Conservation (phyloP, 257 asterid species). For the Penstemon eatonii region DNA sequence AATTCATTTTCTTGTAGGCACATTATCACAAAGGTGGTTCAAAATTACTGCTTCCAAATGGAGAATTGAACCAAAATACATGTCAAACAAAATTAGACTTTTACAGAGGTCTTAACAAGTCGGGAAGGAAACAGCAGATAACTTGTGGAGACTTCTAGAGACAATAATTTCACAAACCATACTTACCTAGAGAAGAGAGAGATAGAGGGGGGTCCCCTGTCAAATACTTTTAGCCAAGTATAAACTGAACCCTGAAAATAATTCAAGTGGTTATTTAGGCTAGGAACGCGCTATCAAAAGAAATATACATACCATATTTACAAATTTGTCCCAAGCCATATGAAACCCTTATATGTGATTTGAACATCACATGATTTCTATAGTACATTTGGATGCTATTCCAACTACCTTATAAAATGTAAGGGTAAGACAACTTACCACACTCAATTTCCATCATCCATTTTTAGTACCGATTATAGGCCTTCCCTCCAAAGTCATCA, state of each 20-base stretch:
- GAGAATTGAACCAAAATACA: background rate
- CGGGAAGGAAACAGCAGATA: constrained; percentile 21
- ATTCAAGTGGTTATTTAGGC: constrained; percentile 46
- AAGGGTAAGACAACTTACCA: constrained; percentile 70
- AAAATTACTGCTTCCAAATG: too few relatives aligned
- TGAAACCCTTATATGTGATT: constrained; percentile 22
- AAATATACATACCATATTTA: constrained; percentile 28
- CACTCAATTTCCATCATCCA: constrained; percentile 37
- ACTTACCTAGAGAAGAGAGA: constrained; percentile 44
- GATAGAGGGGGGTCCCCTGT: constrained; percentile 31
- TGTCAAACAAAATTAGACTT: constrained; percentile 10
- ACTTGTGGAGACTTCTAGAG: constrained; percentile 19
- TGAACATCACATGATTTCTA: constrained; percentile 13
- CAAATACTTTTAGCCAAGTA: constrained; percentile 43
- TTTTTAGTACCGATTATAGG: constrained; percentile 63
- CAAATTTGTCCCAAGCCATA: constrained; percentile 25
- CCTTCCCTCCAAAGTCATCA: constrained; percentile 55
- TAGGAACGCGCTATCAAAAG: constrained; percentile 17
- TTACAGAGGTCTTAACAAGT: constrained; percentile 11
- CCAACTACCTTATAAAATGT: constrained; percentile 19
- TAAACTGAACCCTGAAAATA: constrained; percentile 61
- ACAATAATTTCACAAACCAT: constrained; percentile 22
- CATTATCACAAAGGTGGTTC: too few relatives aligned
- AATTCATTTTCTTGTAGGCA: too few relatives aligned
- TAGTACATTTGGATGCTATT: constrained; percentile 22